phyloP scores from a whole-genome alignment of 257 asterid species.

The Salvia rosmarinus region DNA sequence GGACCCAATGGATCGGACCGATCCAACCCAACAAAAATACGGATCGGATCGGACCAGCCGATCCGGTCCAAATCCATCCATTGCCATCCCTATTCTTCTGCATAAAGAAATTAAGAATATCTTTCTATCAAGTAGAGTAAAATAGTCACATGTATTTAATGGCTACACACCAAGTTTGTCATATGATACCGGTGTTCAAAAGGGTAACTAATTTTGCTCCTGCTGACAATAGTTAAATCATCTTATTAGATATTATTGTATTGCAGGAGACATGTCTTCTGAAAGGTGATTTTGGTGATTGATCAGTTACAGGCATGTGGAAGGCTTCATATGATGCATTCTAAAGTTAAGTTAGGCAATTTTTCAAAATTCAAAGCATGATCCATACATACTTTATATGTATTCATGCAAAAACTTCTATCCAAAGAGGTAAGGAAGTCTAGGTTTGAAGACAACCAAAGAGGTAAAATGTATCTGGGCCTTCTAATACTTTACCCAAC shows the following conservation, averaged over 20 bases:
- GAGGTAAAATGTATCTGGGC: neutral
- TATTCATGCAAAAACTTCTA: neutral
- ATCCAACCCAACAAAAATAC: too few species aligned
- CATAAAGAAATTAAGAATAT: neutral
- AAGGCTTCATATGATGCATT: neutral
- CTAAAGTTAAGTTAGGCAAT: neutral
- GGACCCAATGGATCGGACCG: too few species aligned
- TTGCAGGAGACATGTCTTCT: neutral
- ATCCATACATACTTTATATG: neutral
- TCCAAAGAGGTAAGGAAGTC: neutral
- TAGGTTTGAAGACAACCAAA: neutral
- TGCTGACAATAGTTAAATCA: neutral
- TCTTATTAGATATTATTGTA: neutral
- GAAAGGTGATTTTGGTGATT: neutral
- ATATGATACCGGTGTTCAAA: too few species aligned
- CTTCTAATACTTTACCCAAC: neutral
- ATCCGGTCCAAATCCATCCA: too few species aligned
- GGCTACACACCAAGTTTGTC: neutral
- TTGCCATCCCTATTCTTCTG: too few species aligned
- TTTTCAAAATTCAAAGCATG: neutral
- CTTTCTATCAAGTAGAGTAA: too few species aligned
- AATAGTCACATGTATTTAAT: too few species aligned
- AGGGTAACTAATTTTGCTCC: neutral
- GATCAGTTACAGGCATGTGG: neutral
- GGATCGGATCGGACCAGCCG: too few species aligned